Conservation (phyloP, 1,284 basidiomycete species). For the Sanghuangporus weigelae region DNA sequence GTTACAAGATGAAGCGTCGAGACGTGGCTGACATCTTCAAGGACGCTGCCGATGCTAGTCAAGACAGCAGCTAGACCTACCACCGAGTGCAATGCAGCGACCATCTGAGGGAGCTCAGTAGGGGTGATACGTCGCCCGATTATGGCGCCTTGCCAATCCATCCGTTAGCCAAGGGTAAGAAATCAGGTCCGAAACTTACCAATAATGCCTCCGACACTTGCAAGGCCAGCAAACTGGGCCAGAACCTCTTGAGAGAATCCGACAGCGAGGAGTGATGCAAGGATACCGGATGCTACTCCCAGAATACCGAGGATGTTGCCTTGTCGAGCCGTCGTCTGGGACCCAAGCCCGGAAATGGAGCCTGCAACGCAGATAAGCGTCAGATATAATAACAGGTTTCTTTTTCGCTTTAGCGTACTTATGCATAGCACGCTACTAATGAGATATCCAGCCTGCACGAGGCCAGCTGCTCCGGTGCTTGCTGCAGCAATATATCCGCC, state of each 20-base stretch:
- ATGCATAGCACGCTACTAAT: constrained; percentile 80
- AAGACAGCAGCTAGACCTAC: constrained; percentile 83
- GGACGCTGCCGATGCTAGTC: constrained; percentile 75
- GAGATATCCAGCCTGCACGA: constrained; percentile 81
- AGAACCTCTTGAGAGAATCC: constrained; percentile 74
- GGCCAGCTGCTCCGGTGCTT: constrained; percentile 76
- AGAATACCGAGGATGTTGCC: constrained; percentile 81
- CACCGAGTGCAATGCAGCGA: constrained; percentile 70
- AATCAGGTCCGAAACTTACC: constrained; percentile 31
- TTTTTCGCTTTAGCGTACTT: constrained; percentile 35
- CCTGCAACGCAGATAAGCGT: constrained; percentile 33
- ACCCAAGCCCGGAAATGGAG: constrained; percentile 67
- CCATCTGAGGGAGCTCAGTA: constrained; percentile 81
- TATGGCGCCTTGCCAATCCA: constrained; percentile 31
- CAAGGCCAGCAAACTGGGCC: constrained; percentile 71
- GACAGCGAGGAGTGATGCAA: constrained; percentile 74
- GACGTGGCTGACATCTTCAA: constrained; percentile 59
- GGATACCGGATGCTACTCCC: constrained; percentile 74
- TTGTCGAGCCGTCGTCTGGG: constrained; percentile 74
- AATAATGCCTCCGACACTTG: constrained; percentile 60
- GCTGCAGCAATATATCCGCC: constrained; percentile 77
- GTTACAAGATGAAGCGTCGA: constrained; percentile 72
- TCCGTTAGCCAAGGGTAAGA: neutral
- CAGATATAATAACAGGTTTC: neutral
- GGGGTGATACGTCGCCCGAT: constrained; percentile 79